Conservation (phyloP, 106 monocot species). For the Platanthera guangdongensis region DNA sequence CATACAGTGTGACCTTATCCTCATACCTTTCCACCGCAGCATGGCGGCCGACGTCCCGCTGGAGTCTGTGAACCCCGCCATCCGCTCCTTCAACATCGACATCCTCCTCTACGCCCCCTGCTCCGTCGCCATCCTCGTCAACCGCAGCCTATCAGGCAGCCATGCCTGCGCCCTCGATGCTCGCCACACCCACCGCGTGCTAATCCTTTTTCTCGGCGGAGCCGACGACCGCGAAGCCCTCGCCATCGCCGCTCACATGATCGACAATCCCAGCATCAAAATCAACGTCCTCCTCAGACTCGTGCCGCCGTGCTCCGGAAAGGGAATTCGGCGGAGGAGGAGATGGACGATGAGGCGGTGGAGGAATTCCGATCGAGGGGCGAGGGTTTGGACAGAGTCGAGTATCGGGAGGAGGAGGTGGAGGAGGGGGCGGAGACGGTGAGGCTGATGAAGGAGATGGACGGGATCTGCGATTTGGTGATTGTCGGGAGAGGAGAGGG, state of each 20-base stretch:
- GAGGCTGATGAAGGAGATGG: conserved; percentile 28
- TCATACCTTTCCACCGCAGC: conserved; percentile 43
- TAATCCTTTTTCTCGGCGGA: conserved; percentile 52
- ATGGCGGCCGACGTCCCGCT: conserved; percentile 35
- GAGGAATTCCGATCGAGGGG: conserved; percentile 39
- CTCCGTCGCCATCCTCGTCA: conserved; percentile 53
- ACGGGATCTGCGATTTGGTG: conserved; percentile 28
- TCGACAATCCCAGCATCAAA: conserved; percentile 16
- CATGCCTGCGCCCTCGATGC: neutral
- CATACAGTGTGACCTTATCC: conserved; percentile 26
- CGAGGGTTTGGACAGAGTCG: conserved; percentile 13
- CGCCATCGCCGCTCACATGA: conserved; percentile 28
- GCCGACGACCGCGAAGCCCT: conserved; percentile 60
- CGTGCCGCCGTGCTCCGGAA: neutral
- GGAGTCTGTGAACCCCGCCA: conserved; percentile 21
- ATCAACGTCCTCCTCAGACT: conserved; percentile 32
- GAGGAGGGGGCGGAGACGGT: conserved; percentile 54
- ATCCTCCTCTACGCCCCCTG: conserved; percentile 41
- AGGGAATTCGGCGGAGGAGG: conserved; percentile 14
- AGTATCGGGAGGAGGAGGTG: conserved; percentile 37
- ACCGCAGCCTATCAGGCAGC: conserved; percentile 26
- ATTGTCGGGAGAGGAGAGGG: conserved; percentile 53
- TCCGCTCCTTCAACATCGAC: conserved; percentile 30
- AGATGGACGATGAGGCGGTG: conserved; percentile 42
- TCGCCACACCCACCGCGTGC: conserved; percentile 10